These are phyloP conservation scores for Fistulinella prunicolor DNA, from an alignment of 768 basidiomycete genomes.

Conservation along the genomic window DNA sequence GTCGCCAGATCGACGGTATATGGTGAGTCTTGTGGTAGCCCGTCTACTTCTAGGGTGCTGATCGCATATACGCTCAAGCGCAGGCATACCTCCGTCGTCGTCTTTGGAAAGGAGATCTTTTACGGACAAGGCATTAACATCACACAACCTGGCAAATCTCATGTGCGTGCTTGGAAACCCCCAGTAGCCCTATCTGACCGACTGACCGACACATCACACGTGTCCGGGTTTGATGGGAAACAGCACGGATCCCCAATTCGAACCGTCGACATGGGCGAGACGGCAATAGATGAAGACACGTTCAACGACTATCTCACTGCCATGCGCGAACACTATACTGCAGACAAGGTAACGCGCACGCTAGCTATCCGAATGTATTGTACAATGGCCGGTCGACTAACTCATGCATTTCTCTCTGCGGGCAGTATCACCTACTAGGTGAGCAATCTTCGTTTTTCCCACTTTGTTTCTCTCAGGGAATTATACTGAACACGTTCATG, in stretches of 20 bases:
- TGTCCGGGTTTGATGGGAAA: too few species aligned
- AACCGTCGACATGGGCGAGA: constrained; percentile 73
- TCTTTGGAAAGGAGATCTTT: constrained; percentile 81
- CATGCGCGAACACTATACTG: constrained; percentile 78
- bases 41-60: background rate
- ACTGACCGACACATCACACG: too few species aligned
- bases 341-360: constrained; percentile 90
- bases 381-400: background rate
- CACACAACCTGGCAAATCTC: constrained; percentile 74
- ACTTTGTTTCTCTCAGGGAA: too few species aligned
- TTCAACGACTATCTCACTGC: constrained; percentile 81
- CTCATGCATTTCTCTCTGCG: background rate
- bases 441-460: too few species aligned
- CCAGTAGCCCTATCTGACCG: too few species aligned
- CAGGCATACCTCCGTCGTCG: constrained; percentile 93
- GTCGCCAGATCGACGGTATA: constrained; percentile 88
- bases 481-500: constrained; percentile 1
- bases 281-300: constrained; percentile 77
- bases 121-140: constrained; percentile 85
- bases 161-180: constrained; percentile 70
- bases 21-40: constrained; percentile 51
- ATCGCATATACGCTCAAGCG: constrained; percentile 4
- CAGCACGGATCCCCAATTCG: constrained; percentile 77
- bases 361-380: constrained; percentile 28
- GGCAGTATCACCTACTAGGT: constrained; percentile 90